These are phyloP conservation scores for Phialemonium atrogriseum DNA, from an alignment of 2,329 filamentous ascomycete species.

Conservation along the genomic window DNA sequence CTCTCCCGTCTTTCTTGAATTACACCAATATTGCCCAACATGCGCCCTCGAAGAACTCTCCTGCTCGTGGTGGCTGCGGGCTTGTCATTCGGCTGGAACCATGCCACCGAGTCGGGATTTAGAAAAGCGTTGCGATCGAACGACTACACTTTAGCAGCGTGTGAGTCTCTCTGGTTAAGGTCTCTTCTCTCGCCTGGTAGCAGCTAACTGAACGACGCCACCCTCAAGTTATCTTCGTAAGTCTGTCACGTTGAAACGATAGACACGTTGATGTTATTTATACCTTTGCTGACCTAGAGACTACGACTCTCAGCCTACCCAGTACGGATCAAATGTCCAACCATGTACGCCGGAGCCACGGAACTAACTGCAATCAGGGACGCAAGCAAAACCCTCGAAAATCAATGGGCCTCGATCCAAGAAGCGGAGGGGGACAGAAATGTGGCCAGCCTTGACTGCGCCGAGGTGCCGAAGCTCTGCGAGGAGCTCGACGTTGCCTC, in stretches of 20 bases:
- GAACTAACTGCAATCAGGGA: slow-evolving; percentile 16
- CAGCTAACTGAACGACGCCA: neutral
- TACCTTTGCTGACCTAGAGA: neutral
- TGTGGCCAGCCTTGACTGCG: slow-evolving; percentile 33
- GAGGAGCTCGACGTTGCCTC: slow-evolving; percentile 30
- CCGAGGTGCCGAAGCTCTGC: slow-evolving; percentile 26
- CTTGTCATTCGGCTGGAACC: slow-evolving; percentile 15
- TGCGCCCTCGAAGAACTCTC: too few species aligned
- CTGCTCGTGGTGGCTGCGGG: too few species aligned
- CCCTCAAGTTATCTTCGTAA: slow-evolving; percentile 1
- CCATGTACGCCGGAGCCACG: slow-evolving; percentile 9
- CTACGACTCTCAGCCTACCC: too few species aligned
- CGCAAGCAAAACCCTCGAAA: slow-evolving; percentile 22
- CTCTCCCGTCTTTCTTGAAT: too few species aligned
- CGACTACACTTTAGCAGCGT: slow-evolving; percentile 21
- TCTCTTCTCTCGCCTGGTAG: neutral
- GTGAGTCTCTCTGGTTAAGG: slow-evolving; percentile 14
- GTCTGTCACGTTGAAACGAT: too few species aligned
- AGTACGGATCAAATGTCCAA: slow-evolving; percentile 9
- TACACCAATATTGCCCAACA: too few species aligned
- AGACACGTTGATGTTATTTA: neutral
- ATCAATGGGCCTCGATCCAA: slow-evolving; percentile 24
- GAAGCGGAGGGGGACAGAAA: slow-evolving; percentile 10
- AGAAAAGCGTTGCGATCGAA: slow-evolving; percentile 6
- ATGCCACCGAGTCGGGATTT: slow-evolving; percentile 8